Percentiles rank a stretch among this genome's conserved stretches.
Evolutionary conservation across 2,329 filamentous ascomycete species (phyloP).

Genomic region (Xylariales sp.): DNA sequence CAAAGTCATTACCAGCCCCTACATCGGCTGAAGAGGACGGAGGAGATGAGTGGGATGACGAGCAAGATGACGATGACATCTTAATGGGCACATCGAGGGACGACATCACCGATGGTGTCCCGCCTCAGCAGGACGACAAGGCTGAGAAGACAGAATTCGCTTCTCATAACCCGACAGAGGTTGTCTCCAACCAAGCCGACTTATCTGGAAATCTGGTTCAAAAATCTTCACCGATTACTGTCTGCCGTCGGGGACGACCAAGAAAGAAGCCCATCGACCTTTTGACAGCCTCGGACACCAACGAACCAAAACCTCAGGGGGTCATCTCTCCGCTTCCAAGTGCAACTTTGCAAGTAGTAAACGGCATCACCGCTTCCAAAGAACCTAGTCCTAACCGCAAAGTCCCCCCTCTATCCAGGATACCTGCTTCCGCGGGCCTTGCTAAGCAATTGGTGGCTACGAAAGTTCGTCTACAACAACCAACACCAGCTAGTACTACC

Average conservation of each 20-base stretch:
- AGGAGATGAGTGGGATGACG: not conserved
- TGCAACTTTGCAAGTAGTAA: no score
- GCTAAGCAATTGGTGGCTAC: conserved; percentile 9
- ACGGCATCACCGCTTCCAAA: no score
- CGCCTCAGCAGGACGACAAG: no score
- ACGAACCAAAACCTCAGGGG: no score
- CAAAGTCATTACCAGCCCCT: not conserved
- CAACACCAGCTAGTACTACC: conserved; percentile 3
- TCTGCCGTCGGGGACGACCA: not conserved
- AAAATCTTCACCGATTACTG: no score
- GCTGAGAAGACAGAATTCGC: no score
- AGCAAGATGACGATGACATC: conserved; percentile 5
- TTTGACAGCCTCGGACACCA: no score
- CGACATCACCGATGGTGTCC: not conserved
- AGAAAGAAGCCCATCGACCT: not conserved
- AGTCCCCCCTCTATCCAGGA: not conserved
- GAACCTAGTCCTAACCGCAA: not conserved
- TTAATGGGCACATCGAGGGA: not conserved
- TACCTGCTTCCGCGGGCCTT: not conserved
- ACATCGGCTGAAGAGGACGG: not conserved
- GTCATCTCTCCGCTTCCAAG: no score
- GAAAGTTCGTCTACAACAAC: not conserved
- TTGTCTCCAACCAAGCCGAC: no score
- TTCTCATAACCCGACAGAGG: no score
- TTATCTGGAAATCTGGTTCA: no score